These are phyloP conservation scores for Phytopythium boreale DNA, from an alignment of 352 stramenopile species.

Conservation along the genomic window DNA sequence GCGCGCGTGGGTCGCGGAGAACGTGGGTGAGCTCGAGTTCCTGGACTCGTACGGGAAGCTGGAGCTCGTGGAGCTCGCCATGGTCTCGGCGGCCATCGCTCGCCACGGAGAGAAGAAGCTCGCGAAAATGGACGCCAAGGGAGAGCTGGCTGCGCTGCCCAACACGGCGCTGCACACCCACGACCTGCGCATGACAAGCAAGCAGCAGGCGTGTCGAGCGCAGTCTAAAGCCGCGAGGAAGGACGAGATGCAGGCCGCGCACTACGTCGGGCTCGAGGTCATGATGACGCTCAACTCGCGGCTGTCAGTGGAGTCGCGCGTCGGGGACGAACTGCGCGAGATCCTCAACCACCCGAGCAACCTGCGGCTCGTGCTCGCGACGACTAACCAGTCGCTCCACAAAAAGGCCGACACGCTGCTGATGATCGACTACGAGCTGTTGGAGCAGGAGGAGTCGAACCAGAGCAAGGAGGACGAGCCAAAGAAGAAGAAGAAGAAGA, in stretches of 20 bases:
- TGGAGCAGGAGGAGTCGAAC: not conserved
- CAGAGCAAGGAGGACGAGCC: slow-evolving; percentile 5
- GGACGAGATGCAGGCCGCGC: slow-evolving; percentile 32
- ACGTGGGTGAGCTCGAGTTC: slow-evolving; percentile 20
- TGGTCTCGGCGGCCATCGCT: slow-evolving; percentile 33
- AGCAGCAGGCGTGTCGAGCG: slow-evolving; percentile 39
- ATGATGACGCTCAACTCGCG: slow-evolving; percentile 44
- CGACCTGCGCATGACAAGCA: slow-evolving; percentile 27
- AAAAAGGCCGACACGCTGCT: slow-evolving; percentile 43
- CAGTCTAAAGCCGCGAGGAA: slow-evolving; percentile 33
- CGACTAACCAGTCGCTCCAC: slow-evolving; percentile 38
- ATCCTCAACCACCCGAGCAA: slow-evolving; percentile 44
- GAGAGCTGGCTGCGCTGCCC: slow-evolving; percentile 28
- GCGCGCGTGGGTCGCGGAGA: slow-evolving; percentile 25
- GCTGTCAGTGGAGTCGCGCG: slow-evolving; percentile 28
- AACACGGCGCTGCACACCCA: slow-evolving; percentile 38
- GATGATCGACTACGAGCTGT: slow-evolving; percentile 19
- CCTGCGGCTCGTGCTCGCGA: slow-evolving; percentile 33
- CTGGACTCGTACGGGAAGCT: slow-evolving; percentile 25
- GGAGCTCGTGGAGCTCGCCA: slow-evolving; percentile 38
- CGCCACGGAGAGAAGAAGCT: slow-evolving; percentile 27
- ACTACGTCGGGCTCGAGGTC: slow-evolving; percentile 46
- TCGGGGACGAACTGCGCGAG: slow-evolving; percentile 37
- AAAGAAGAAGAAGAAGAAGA: slow-evolving; percentile 5
- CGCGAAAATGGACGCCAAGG: slow-evolving; percentile 24